Conservation (phyloP, 495 filamentous ascomycete species). For the Jackrogersella multiformis region DNA sequence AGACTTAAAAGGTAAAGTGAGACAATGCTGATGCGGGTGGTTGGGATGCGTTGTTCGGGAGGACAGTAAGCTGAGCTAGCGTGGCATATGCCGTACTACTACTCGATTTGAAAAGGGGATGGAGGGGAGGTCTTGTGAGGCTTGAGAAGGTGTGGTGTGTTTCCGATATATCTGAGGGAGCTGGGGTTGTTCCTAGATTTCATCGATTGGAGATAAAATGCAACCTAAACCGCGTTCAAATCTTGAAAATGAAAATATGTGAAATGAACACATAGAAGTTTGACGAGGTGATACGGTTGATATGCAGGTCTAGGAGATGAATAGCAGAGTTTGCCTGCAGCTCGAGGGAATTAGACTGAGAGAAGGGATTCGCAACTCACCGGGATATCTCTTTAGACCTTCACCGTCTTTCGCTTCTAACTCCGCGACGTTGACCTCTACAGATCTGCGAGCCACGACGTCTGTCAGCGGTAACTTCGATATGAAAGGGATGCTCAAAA, state of each 20-base stretch:
- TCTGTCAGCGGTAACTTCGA: slow-evolving; percentile 34
- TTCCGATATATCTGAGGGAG: background rate
- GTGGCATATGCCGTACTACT: background rate
- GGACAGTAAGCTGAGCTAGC: background rate
- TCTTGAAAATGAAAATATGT: background rate
- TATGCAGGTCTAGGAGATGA: background rate
- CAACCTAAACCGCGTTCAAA: background rate
- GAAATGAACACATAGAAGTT: background rate
- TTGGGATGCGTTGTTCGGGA: background rate
- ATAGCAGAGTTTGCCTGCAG: background rate
- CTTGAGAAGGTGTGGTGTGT: no score
- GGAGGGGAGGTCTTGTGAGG: background rate
- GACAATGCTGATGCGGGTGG: background rate
- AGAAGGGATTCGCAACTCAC: slow-evolving; percentile 43
- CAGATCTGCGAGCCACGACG: slow-evolving; percentile 36
- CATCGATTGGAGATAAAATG: background rate
- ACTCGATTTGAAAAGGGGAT: slow-evolving; percentile 4
- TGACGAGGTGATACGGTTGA: background rate
- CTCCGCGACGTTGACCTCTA: slow-evolving; percentile 41
- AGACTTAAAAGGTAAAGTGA: background rate
- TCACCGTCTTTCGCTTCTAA: slow-evolving; percentile 23
- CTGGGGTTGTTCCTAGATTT: background rate
- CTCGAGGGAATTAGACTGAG: slow-evolving; percentile 4
- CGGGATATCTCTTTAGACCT: slow-evolving; percentile 52
- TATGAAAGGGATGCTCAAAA: slow-evolving; percentile 30